Percentiles rank a stretch among this genome's conserved stretches.
Conservation (phyloP, 352 stramenopile genomes). For the Thalassiosira oceanica region DNA sequence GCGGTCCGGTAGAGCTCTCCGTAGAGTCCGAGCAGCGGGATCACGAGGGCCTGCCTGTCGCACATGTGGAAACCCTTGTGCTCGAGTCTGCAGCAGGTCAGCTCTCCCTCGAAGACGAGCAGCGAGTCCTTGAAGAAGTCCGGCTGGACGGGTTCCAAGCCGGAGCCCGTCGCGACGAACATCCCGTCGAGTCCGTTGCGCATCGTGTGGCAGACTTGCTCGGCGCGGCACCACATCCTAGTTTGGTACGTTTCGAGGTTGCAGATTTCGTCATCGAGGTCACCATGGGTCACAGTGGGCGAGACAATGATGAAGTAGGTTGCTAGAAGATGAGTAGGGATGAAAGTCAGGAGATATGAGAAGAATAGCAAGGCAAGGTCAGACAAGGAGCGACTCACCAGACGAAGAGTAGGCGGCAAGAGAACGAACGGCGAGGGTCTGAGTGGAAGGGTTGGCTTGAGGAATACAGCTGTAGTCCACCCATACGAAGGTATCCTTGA, state of each 20-base stretch:
- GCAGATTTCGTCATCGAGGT: slow-evolving; percentile 35
- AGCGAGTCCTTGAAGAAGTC: slow-evolving; percentile 35
- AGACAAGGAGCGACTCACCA: no score
- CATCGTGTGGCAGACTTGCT: slow-evolving; percentile 44
- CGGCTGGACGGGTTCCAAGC: slow-evolving; percentile 14
- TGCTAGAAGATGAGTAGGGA: no score
- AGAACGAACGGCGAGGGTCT: slow-evolving; percentile 40
- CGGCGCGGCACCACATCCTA: slow-evolving; percentile 49
- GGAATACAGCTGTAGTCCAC: slow-evolving; percentile 49
- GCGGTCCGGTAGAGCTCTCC: slow-evolving; percentile 31
- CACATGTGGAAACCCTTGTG: slow-evolving; percentile 41
- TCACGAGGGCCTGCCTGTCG: slow-evolving; percentile 40
- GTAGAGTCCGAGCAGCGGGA: slow-evolving; percentile 46
- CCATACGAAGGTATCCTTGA: slow-evolving; percentile 48
- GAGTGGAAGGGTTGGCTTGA: slow-evolving; percentile 38
- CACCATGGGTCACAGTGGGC: slow-evolving; percentile 25
- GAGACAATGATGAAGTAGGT: slow-evolving; percentile 50
- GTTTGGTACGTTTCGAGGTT: slow-evolving; percentile 33
- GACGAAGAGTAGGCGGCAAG: slow-evolving; percentile 44
- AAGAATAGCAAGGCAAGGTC: no score
- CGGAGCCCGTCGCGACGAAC: slow-evolving; percentile 25
- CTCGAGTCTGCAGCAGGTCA: slow-evolving; percentile 44
- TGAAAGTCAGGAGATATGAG: no score
- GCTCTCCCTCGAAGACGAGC: slow-evolving; percentile 38
- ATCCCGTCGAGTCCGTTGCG: slow-evolving; percentile 42